A percentile compares a stretch with the other conserved stretches of the same genome.
Evolutionary conservation across 768 basidiomycete species (phyloP).

Genomic region (Podaxis sp.): DNA sequence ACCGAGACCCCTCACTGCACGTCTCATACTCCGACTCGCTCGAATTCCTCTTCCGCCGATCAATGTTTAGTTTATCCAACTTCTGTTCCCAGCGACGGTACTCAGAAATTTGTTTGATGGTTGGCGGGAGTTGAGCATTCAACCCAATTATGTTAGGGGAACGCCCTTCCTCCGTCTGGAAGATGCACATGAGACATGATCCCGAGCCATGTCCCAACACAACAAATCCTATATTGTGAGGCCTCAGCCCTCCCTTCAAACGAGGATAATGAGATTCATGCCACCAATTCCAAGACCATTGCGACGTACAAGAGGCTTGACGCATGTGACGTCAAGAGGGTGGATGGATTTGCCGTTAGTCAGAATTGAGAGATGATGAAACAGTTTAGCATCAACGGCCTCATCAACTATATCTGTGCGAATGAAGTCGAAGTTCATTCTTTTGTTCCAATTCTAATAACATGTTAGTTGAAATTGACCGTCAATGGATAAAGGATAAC

Average conservation of each 20-base stretch:
- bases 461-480: background rate
- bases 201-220: background rate
- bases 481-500: background rate
- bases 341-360: background rate
- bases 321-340: background rate
- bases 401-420: background rate
- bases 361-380: background rate
- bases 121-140: background rate
- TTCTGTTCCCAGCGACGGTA: background rate
- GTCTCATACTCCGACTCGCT: no score
- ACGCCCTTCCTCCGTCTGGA: background rate
- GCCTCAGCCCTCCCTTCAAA: background rate
- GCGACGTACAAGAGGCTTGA: background rate
- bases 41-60: no score
- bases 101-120: background rate
- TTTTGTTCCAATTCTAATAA: background rate
- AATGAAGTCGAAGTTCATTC: background rate
- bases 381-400: background rate
- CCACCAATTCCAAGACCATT: background rate
- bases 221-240: background rate
- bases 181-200: background rate
- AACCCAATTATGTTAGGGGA: background rate
- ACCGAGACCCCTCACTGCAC: no score
- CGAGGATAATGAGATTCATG: background rate
- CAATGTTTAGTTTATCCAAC: background rate